phyloP scores from a whole-genome alignment of 768 basidiomycete species.

The Tulasnella sp. region DNA sequence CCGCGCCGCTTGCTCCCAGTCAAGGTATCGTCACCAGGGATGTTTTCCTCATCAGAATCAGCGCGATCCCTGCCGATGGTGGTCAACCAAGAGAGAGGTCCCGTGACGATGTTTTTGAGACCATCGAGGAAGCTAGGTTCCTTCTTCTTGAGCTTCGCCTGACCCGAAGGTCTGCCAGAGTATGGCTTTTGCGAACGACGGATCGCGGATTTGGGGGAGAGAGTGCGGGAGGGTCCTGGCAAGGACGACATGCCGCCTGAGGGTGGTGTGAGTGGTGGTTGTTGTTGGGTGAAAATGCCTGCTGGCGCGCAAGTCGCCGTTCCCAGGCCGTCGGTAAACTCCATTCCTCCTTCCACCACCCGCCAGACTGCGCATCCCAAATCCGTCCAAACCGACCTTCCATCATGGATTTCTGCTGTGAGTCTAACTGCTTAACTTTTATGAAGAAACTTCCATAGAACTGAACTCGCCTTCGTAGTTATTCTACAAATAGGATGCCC shows the following conservation, averaged over 20 bases:
- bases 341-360: constrained; percentile 8
- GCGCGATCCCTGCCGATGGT: constrained; percentile 8
- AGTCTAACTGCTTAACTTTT: neutral
- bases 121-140: constrained; percentile 26
- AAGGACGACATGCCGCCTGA: constrained; percentile 18
- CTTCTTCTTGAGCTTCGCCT: constrained; percentile 18
- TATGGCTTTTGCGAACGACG: constrained; percentile 25
- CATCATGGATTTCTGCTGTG: constrained; percentile 18
- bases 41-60: constrained; percentile 21
- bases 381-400: neutral
- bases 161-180: neutral
- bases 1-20: constrained; percentile 20
- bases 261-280: constrained; percentile 16
- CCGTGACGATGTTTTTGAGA: constrained; percentile 27
- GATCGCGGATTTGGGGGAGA: constrained; percentile 12
- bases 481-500: constrained; percentile 26
- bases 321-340: neutral
- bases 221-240: constrained; percentile 1
- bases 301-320: constrained; percentile 10
- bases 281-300: constrained; percentile 10
- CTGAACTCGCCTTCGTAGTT: neutral
- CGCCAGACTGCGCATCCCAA: neutral
- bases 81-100: constrained; percentile 24
- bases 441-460: neutral
- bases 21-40: constrained; percentile 1